Evolutionary conservation across 345 rosid genomes (phyloP).

Genomic region (Crucihimalaya himalaica): DNA sequence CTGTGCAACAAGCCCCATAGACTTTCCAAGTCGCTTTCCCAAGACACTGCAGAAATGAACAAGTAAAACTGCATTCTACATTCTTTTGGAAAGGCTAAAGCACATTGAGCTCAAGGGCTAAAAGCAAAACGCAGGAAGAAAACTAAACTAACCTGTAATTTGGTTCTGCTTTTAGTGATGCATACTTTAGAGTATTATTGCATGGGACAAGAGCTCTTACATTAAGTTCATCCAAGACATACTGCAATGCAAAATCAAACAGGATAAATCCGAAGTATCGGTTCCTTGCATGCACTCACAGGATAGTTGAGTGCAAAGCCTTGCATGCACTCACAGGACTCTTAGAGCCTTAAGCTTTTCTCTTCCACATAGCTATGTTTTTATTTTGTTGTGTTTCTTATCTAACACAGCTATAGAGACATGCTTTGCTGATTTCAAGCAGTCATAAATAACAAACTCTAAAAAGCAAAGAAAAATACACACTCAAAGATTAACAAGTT

Average conservation of each 20-base stretch:
- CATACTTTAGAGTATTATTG: constrained; percentile 76
- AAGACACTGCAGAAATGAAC: constrained; percentile 51
- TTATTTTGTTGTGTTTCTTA: too few species aligned
- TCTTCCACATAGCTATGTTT: too few species aligned
- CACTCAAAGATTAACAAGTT: not conserved
- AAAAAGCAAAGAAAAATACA: too few species aligned
- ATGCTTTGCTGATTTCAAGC: constrained; percentile 1
- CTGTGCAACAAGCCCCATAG: constrained; percentile 82
- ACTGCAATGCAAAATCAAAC: constrained; percentile 52
- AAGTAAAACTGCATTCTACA: constrained; percentile 21
- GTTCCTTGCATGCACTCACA: constrained; percentile 14
- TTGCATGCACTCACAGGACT: not conserved
- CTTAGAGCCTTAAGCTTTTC: not conserved
- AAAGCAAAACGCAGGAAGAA: not conserved
- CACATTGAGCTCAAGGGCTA: constrained; percentile 11
- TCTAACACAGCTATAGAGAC: not conserved
- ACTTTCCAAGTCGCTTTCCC: constrained; percentile 91
- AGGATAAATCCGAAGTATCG: not conserved
- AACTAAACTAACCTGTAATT: constrained; percentile 69
- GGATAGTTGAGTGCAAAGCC: not conserved
- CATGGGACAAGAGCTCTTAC: constrained; percentile 75
- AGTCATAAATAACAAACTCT: not conserved
- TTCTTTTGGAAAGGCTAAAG: constrained; percentile 18
- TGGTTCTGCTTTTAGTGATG: constrained; percentile 88
- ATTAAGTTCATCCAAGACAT: constrained; percentile 89